phyloP scores from a whole-genome alignment of 2,329 filamentous ascomycete species.

The Colletotrichum endophyticum region DNA sequence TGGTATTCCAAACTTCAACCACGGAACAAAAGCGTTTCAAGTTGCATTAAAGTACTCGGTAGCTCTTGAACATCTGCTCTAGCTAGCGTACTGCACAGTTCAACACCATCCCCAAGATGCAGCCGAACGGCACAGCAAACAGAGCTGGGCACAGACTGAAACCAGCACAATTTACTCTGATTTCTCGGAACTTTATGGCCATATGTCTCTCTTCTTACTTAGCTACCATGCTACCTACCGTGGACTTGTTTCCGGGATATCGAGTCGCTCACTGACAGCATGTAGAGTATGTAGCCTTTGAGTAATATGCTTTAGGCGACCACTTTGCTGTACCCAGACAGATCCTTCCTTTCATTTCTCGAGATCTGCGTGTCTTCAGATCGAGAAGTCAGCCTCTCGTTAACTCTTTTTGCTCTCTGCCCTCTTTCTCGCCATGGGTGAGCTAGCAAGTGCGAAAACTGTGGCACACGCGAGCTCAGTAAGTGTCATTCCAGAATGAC shows the following conservation, averaged over 20 bases:
- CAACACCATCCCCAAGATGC: neutral
- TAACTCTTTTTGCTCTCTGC: neutral
- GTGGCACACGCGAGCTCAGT: neutral
- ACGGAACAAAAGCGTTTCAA: neutral
- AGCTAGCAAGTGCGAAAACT: neutral
- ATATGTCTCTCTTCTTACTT: neutral
- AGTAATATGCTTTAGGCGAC: neutral
- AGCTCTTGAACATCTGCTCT: neutral
- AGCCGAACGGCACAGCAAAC: neutral
- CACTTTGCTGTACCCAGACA: accelerated
- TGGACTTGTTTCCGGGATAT: neutral
- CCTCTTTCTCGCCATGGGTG: neutral
- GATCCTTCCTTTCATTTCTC: no score
- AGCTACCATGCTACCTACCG: neutral
- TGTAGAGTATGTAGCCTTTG: neutral
- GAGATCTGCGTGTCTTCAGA: neutral
- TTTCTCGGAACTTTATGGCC: no score
- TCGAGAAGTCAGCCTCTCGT: neutral
- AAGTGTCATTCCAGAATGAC: neutral
- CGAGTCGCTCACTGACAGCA: neutral
- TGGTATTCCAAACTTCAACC: neutral
- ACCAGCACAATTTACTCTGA: neutral
- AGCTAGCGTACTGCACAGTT: neutral
- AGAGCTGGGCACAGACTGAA: neutral
- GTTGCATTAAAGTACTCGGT: neutral